Base-by-base conservation (phyloP, 352 stramenopile genomes). In the Globisporangium parvum region DNA sequence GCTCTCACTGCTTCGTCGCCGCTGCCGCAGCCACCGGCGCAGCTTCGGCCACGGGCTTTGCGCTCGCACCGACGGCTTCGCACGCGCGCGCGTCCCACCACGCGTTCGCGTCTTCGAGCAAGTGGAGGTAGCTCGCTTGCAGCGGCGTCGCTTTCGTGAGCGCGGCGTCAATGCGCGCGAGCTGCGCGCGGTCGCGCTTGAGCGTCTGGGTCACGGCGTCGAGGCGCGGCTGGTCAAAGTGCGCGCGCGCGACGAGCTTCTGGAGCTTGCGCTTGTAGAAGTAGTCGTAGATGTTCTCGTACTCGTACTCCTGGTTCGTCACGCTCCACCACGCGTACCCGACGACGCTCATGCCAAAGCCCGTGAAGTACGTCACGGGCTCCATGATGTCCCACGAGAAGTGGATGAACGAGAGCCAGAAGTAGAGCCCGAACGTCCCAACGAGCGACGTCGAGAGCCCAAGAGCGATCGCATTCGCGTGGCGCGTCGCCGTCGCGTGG, bases 321-420 rank as follows among this genome's bases (percentile, higher is more conserved):
- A 87, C 39, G 45, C 78, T 91, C 85, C 85, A 95, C 85, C 83
- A 93, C 48, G 73, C 61, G 64, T 92, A 93, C 17, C 77, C 76
- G 18, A 93, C 54, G 51, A 95, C 77, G 21, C 70, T 85, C 50
- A 91, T 70, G 33, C 79, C 83, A 55, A 91, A 92, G 31, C 84
- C 85, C 12, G 81, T 93, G 57, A 93, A 92, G 68, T 95, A 95
- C 60, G 83, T 95, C 60, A 95, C 83, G 0, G 85, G 85, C 60
- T 95, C 85, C 85, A 95, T 95, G 55, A 93, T 95, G 59, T 93
- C 83, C 85, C 83, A 95, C 48, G 83, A 93, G 53, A 93, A 91
- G 63, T 95, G 77, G 59, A 93, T 87, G 62, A 93, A 93, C 51
- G 81, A 85, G 33, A 95, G 71, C 78, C 80, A 95, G 31, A 90